These are phyloP conservation scores for Myriosclerotinia scirpicola DNA, from an alignment of 2,329 filamentous ascomycete genomes.

Conservation along the genomic window DNA sequence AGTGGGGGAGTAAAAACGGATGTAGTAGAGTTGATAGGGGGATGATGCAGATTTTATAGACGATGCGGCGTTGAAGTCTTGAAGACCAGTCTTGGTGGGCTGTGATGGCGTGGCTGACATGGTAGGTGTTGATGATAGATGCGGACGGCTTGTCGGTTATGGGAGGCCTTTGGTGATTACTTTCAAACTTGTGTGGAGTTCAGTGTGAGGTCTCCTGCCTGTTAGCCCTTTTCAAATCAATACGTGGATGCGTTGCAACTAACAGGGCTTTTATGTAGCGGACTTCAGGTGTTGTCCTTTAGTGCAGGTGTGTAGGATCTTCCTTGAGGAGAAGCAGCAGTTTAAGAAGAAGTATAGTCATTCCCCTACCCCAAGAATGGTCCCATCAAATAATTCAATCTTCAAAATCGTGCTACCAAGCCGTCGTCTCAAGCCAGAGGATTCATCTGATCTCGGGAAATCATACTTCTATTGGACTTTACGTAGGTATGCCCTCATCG, in stretches of 20 bases:
- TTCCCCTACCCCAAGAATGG: not conserved
- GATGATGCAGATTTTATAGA: not conserved
- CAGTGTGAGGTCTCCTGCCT: not conserved
- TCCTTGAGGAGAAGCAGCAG: not conserved
- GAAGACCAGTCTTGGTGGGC: slow-evolving; percentile 1
- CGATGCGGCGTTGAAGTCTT: not conserved
- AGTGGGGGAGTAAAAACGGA: not conserved
- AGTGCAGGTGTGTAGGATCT: not conserved
- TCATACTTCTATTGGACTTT: too few relatives aligned
- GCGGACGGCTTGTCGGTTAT: not conserved
- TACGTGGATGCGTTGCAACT: not conserved
- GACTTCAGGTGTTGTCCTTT: not conserved
- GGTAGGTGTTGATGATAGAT: not conserved
- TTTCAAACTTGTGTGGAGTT: not conserved
- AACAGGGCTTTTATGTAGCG: not conserved
- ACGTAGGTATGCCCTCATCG: too few relatives aligned
- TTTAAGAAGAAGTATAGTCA: not conserved
- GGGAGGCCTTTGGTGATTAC: not conserved
- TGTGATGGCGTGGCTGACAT: not conserved
- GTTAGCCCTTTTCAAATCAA: not conserved
- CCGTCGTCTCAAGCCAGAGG: not conserved
- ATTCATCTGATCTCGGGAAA: not conserved
- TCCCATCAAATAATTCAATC: not conserved
- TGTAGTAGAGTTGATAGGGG: not conserved
- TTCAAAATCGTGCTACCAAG: not conserved